phyloP scores from a whole-genome alignment of 2,329 filamentous ascomycete species.

The Fusarium stilboides region DNA sequence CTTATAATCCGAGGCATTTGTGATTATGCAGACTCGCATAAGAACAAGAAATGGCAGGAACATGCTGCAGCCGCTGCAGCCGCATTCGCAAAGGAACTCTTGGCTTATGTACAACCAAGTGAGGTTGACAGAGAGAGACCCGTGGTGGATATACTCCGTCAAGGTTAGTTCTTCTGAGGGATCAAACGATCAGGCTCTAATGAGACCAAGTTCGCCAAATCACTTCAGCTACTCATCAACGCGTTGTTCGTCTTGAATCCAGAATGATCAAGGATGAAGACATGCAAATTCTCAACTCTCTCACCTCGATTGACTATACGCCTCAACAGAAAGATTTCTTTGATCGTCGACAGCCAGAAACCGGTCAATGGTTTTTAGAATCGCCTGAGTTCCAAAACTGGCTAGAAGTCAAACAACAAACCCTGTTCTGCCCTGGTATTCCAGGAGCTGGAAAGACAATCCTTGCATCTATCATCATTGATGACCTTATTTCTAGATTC shows the following conservation, averaged over 20 bases:
- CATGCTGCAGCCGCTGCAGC: slow-evolving; percentile 1
- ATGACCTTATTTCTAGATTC: not conserved
- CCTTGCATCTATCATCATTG: not conserved
- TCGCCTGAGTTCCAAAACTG: not conserved
- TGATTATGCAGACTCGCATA: slow-evolving; percentile 4
- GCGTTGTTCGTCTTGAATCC: not conserved
- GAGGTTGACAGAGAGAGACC: not conserved
- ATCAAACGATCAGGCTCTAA: not conserved
- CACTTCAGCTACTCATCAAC: too few species aligned
- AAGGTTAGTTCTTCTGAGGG: not conserved
- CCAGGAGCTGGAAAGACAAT: slow-evolving; percentile 15
- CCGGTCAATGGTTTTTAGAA: slow-evolving; percentile 9
- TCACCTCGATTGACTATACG: slow-evolving; percentile 4
- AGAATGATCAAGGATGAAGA: not conserved
- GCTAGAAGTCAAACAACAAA: not conserved
- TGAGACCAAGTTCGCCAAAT: not conserved
- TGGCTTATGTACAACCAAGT: not conserved
- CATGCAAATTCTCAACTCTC: slow-evolving; percentile 3
- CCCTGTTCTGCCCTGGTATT: slow-evolving; percentile 9
- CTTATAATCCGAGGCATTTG: slow-evolving; percentile 10
- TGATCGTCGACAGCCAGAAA: not conserved
- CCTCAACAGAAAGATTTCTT: not conserved
- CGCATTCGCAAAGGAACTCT: not conserved
- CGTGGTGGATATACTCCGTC: not conserved
- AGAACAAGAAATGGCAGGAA: not conserved